Evolutionary conservation across 495 filamentous ascomycete genomes (phyloP).

Genomic region (Rusavskia elegans): DNA sequence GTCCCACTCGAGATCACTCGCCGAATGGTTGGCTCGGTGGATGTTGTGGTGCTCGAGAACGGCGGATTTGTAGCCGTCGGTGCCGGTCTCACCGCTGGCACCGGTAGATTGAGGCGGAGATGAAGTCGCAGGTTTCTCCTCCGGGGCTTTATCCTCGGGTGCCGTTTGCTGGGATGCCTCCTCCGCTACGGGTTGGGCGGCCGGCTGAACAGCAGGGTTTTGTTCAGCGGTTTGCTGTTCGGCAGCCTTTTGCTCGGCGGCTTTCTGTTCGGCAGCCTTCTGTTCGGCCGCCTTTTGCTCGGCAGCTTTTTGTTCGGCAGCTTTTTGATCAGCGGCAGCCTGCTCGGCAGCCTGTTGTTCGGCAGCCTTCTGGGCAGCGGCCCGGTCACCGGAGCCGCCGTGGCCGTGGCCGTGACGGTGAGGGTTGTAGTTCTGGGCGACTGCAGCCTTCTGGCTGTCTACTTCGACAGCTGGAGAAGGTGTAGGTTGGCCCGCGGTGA

Average conservation of each 20-base stretch:
- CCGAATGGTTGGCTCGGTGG: conserved; percentile 73
- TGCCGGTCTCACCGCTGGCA: conserved; percentile 5
- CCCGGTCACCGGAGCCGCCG: too few species aligned
- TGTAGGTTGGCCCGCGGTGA: conserved; percentile 24
- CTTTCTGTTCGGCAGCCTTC: background rate
- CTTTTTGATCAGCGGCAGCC: background rate
- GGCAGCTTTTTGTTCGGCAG: too few species aligned
- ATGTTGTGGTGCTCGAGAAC: conserved; percentile 66
- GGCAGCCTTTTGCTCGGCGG: background rate
- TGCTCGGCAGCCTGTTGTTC: conserved; percentile 6
- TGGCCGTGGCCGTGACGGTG: conserved; percentile 19
- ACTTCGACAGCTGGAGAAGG: conserved; percentile 1
- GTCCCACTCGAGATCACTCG: conserved; percentile 45
- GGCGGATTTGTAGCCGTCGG: conserved; percentile 26
- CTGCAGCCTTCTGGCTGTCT: conserved; percentile 4
- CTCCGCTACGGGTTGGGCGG: too few species aligned
- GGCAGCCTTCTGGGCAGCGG: conserved; percentile 2
- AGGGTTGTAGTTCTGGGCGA: conserved; percentile 3
- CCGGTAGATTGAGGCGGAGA: too few species aligned
- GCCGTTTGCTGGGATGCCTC: too few species aligned
- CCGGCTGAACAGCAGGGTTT: too few species aligned
- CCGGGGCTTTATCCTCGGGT: too few species aligned
- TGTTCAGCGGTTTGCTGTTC: too few species aligned
- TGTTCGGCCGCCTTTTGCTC: too few species aligned
- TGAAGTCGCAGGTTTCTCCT: too few species aligned